These are phyloP conservation scores for Trypanosoma boissoni DNA, from an alignment of 208 protist genomes.

Conservation along the genomic window DNA sequence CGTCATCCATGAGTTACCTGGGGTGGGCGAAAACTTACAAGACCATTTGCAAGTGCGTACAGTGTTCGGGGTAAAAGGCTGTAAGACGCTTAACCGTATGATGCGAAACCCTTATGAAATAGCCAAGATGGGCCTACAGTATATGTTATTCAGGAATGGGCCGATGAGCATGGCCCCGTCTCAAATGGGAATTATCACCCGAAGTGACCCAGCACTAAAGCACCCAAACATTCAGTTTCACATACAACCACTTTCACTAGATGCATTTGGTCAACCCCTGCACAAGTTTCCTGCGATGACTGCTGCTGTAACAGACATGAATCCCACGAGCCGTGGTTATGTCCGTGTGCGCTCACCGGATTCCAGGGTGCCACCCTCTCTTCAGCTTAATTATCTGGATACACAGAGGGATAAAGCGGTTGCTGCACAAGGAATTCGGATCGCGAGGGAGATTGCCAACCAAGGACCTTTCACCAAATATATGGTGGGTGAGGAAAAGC, in stretches of 20 bases:
- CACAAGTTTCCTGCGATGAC: constrained; percentile 23
- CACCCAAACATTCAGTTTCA: constrained; percentile 28
- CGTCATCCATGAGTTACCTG: not conserved
- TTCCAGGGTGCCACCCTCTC: constrained; percentile 1
- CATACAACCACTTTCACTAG: constrained; percentile 26
- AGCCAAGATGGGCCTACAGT: not conserved
- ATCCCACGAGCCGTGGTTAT: constrained; percentile 20
- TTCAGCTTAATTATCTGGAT: constrained; percentile 23
- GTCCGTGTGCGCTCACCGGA: constrained; percentile 1
- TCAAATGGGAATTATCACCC: constrained; percentile 17
- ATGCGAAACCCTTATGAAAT: not conserved
- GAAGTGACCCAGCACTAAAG: not conserved
- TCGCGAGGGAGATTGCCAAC: constrained; percentile 8
- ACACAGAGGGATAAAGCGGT: constrained; percentile 11
- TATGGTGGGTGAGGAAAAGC: constrained; percentile 11
- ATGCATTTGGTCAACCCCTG: constrained; percentile 19
- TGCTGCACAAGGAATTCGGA: constrained; percentile 8
- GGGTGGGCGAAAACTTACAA: constrained; percentile 52
- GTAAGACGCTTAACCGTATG: constrained; percentile 17
- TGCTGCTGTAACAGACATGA: constrained; percentile 24
- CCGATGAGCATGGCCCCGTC: constrained; percentile 23
- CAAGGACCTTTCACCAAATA: constrained; percentile 12
- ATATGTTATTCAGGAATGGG: not conserved
- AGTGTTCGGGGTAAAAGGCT: constrained; percentile 11
- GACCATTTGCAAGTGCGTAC: constrained; percentile 36